Conservation (phyloP, 352 stramenopile genomes). For the Phytophthora cryptogea region DNA sequence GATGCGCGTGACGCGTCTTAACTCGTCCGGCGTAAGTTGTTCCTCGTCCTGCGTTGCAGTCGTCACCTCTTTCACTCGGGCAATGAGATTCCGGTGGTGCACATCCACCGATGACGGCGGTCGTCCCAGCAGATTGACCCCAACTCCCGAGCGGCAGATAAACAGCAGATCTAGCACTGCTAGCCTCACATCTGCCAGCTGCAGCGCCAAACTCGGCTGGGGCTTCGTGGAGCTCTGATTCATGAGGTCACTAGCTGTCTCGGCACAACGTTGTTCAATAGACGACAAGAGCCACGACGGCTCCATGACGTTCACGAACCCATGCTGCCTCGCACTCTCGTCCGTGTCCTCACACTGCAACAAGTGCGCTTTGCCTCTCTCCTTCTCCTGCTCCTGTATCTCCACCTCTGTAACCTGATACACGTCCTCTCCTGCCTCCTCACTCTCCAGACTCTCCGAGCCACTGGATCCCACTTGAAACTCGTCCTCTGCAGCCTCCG, state of each 20-base stretch:
- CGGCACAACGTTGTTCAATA: slow-evolving; percentile 61
- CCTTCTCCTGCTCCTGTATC: not conserved
- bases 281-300: slow-evolving; percentile 73
- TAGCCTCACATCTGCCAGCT: slow-evolving; percentile 52
- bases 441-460: not conserved
- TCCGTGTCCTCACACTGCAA: slow-evolving; percentile 9
- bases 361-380: not conserved
- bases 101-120: slow-evolving; percentile 39
- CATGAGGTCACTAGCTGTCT: slow-evolving; percentile 38
- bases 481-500: not conserved
- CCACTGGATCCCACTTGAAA: not conserved
- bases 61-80: slow-evolving; percentile 31
- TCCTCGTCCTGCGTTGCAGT: not conserved
- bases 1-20: slow-evolving; percentile 52
- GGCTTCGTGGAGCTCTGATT: slow-evolving; percentile 22
- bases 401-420: not conserved
- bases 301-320: slow-evolving; percentile 80
- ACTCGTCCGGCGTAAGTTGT: slow-evolving; percentile 29
- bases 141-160: slow-evolving; percentile 53
- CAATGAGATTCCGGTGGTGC: slow-evolving; percentile 53
- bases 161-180: slow-evolving; percentile 75
- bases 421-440: not conserved
- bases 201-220: slow-evolving; percentile 22
- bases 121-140: slow-evolving; percentile 56
- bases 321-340: slow-evolving; percentile 18